Conservation (phyloP, 2,329 filamentous ascomycete genomes). For the Sphaerulina vaccinii region DNA sequence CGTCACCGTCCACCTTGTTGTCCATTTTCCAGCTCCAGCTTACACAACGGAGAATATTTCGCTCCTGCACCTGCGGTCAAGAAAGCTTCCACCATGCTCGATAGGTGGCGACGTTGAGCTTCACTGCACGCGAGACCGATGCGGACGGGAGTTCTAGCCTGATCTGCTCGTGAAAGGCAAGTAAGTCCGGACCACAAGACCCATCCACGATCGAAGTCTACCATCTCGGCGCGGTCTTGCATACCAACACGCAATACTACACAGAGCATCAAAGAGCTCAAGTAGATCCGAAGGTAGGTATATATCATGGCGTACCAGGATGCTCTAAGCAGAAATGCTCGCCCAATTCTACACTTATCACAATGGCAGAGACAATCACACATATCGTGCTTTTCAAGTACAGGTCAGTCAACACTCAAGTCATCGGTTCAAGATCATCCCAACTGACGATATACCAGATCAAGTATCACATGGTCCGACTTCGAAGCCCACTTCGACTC, state of each 20-base stretch:
- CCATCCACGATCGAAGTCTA: not conserved
- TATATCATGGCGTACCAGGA: too few relatives aligned
- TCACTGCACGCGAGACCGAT: too few relatives aligned
- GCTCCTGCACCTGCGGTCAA: too few relatives aligned
- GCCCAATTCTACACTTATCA: too few relatives aligned
- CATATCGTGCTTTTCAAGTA: slow-evolving; percentile 41
- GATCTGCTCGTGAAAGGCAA: not conserved
- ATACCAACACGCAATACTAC: too few relatives aligned
- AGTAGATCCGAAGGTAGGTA: too few relatives aligned
- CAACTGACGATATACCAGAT: not conserved
- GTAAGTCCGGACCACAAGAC: not conserved
- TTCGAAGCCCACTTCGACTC: slow-evolving; percentile 36
- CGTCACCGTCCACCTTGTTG: too few relatives aligned
- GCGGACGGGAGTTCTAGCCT: not conserved
- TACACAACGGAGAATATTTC: too few relatives aligned
- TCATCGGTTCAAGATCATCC: not conserved
- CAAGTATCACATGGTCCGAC: slow-evolving; percentile 35
- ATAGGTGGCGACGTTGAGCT: not conserved
- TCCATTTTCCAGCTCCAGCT: too few relatives aligned
- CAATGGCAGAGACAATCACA: slow-evolving; percentile 31
- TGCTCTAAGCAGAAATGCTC: too few relatives aligned
- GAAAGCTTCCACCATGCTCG: too few relatives aligned
- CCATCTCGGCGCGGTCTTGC: not conserved
- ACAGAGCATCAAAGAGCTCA: too few relatives aligned
- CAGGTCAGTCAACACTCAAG: slow-evolving; percentile 5